Base-by-base conservation (phyloP, 129 eudicot genomes). In the carrot (Daucus carota) region DNA sequence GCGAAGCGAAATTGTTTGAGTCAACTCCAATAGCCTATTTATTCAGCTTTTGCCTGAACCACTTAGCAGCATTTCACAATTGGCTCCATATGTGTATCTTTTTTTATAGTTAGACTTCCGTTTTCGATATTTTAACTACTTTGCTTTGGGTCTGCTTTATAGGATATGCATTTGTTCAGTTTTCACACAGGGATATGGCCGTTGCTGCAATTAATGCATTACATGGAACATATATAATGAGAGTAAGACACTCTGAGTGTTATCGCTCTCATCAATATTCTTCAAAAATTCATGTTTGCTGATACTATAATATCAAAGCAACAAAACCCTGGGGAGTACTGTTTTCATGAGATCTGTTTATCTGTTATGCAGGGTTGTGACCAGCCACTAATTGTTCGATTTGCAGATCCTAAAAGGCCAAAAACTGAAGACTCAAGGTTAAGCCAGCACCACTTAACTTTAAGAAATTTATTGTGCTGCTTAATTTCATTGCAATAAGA, bases 391-490 rank as follows among this genome's bases (percentile, higher is more conserved):
- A 29, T 83, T 80, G 93, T 94, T 74, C 92, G 94, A 31, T 91
- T 87, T 85, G 97, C 99, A 29, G 96, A 85, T 34, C 99, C 97
- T 50, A 94, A 88, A 92, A 94, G 85, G 81, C 97, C 99, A 31
- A 90, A 77, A 86, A n/a, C 45, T 31, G 89, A 85, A 82, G 97
- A 88, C 40, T 42, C 87, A 76, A 91, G 97, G 99, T 93, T 40
- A 32, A 32, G 29, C 29, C 78, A 34, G n/a, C 26, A 48, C n/a
- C 18, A 38, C 77, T 69, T 48, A 70, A 60, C 44, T 47, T 13
- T 67, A 50, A 46, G 46, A 72, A 46, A 34, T 71, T 67, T 34
- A 28, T 66, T 71, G 67, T 32, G 45, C 38, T 73, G 42, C 73
- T 44, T 72, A 62, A 78, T 72, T 43, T 13, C 31, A 65, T 57